Evolutionary conservation across 2,329 filamentous ascomycete species (phyloP), one percentile per base, ranked within the genome.

Genomic region (Stromatinia cepivora): DNA sequence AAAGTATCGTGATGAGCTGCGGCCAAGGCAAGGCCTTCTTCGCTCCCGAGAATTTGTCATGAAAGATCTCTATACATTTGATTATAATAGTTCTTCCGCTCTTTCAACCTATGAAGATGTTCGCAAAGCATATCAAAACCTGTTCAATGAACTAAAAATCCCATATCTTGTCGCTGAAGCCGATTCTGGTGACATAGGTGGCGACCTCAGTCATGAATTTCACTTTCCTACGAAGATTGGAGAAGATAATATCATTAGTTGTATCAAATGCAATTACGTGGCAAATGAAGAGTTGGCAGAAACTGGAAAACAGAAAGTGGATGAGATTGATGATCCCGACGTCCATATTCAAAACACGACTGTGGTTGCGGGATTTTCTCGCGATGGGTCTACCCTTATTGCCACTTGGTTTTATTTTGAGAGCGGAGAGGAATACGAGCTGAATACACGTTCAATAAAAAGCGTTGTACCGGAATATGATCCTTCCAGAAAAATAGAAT

Each of bases 21-120:
- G 95, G 36, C 95, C 95, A 28, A 87, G 95, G 45, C 92, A 97
- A 75, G 95, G 95, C 17, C 84, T 99, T 2, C 83, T 99, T 11
- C 89, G 95, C 13, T 91, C 92, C 0, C 89, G 93, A 71, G 95
- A 99, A 77, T 99, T 99, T 76, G 81, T 93, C 74, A 99, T 99
- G 95, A 99, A 99, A 80, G 95, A 99, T 79, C 85, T 99, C 0
- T 99, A 99, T 79, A 97, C 94, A 0, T 99, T 99, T 77, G 95
- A 99, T 77, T 81, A 85, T 48, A 90, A 85, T 5, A 78, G 84
- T 0, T 81, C 86, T 36, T 82, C 86, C n/a, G 94, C 94, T 1
- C 82, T 94, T n/a, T 81, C 86, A 63, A 97, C 94, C 0, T 99
- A 99, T 75, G 80, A 87, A 9, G 81, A 88, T 54, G 93, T 97